These are phyloP conservation scores for Naumovozyma castellii DNA, from an alignment of 805 yeast species.

Conservation along the genomic window DNA sequence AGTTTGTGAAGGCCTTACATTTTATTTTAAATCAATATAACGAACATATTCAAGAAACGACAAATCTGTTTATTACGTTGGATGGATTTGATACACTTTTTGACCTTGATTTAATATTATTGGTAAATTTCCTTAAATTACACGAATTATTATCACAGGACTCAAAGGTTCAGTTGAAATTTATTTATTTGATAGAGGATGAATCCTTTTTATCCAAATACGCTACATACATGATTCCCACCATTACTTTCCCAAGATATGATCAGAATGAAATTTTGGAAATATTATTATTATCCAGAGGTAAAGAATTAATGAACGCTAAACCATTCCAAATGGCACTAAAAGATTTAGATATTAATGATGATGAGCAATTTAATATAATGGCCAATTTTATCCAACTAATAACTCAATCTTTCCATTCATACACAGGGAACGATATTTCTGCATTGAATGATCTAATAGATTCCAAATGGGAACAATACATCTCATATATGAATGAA, in stretches of 20 bases:
- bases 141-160: conserved; percentile 16
- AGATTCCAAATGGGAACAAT: conserved; percentile 25
- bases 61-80: conserved; percentile 15
- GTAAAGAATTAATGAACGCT: conserved; percentile 11
- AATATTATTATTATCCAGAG: conserved; percentile 14
- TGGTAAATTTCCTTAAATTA: conserved; percentile 20
- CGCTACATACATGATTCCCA: conserved; percentile 20
- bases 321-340: conserved; percentile 7
- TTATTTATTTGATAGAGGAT: conserved; percentile 20
- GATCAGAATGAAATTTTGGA: conserved; percentile 15
- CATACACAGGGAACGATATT: conserved; percentile 28
- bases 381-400: conserved; percentile 21
- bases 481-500: conserved; percentile 12
- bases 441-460: conserved; percentile 21
- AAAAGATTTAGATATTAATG: conserved; percentile 4
- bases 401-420: conserved; percentile 25
- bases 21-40: conserved; percentile 11
- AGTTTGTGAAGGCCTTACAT: conserved; percentile 10
- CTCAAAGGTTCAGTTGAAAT: conserved; percentile 17
- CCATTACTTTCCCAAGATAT: conserved; percentile 26
- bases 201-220: conserved; percentile 19
- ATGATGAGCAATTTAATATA: conserved; percentile 9
- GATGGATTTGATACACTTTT: conserved; percentile 29
- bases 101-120: conserved; percentile 24
- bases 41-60: conserved; percentile 3